A percentile compares a stretch with the other conserved stretches of the same genome.
Evolutionary conservation across 1,284 basidiomycete species (phyloP).

Genomic region (Ganoderma resinaceum): DNA sequence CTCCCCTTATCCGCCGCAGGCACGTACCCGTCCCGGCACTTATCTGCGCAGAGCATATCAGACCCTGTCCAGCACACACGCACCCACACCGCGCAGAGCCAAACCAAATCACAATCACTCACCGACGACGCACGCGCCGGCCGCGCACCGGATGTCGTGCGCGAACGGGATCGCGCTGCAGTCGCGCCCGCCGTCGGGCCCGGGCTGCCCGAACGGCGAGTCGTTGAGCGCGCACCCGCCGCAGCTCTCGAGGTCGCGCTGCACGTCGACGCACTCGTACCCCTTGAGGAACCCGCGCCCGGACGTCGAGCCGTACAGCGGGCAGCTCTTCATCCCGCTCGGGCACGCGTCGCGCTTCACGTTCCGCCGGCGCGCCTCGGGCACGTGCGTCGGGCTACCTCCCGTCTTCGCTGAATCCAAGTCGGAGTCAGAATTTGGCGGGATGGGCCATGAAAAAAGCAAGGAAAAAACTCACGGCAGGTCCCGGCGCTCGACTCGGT

Average conservation of each 20-base stretch:
- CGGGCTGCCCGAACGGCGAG: conserved; percentile 32
- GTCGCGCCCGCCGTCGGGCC: conserved; percentile 31
- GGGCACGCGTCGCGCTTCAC: conserved; percentile 22
- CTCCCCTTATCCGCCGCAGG: conserved; percentile 23
- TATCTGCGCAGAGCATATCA: conserved; percentile 13
- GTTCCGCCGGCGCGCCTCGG: conserved; percentile 4
- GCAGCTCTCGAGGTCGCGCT: conserved; percentile 37
- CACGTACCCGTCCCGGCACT: conserved; percentile 24
- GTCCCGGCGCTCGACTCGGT: conserved; percentile 14
- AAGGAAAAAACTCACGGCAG: conserved; percentile 31
- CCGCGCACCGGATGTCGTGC: conserved; percentile 30
- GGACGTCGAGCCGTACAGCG: conserved; percentile 25
- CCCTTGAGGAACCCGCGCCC: conserved; percentile 22
- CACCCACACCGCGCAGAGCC: neutral
- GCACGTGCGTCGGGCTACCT: conserved; percentile 22
- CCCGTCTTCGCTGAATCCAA: conserved; percentile 20
- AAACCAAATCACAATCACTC: conserved; percentile 17
- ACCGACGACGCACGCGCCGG: conserved; percentile 33
- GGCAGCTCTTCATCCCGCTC: conserved; percentile 28
- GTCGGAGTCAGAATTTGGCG: neutral
- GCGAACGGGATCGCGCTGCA: conserved; percentile 38
- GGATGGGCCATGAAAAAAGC: too few relatives aligned
- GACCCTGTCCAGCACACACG: neutral
- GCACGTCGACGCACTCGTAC: conserved; percentile 35
- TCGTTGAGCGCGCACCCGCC: conserved; percentile 35